Evolutionary conservation across 1,284 basidiomycete genomes (phyloP), one percentile per base, ranked within the genome.

Genomic region (Austroboletus niveus): DNA sequence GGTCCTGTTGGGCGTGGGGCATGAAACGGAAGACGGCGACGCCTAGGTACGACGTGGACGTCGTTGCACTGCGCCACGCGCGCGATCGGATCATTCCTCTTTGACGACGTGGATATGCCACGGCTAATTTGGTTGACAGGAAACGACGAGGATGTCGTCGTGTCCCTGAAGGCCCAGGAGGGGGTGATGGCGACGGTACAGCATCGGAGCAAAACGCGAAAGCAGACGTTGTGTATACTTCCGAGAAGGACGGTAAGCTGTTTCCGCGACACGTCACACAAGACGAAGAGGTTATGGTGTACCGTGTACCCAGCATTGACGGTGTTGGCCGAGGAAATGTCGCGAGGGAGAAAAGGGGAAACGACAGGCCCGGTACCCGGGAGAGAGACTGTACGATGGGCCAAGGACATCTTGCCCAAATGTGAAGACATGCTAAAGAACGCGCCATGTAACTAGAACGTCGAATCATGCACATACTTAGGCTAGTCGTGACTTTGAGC

Each of bases 21-120:
- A 36, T 3, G 15, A 15, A 65, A 62, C 57, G 73, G 63, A 57
- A 65, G 53, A 72, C 67, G 58, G 63, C 58, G 17, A 70, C 78
- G 10, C 85, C 22, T 24, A 24, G 22, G 22, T 24, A 24, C 22
- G 48, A 47, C 15, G 22, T 65, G 11, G 50, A 75, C 72, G 38
- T 78, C 71, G 62, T 64, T 30, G 73, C 77, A 35, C 69, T 89
- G 48, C 77, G 81, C 29, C 60, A 61, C 4, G 72, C 68, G 57
- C 76, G 87, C 87, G 20, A 87, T 89, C 55, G 84, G 80, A 22
- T 84, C 75, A 48, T 89, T 80, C 65, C 72, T 89, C 8, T 89
- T 89, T 58, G 85, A 87, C 57, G 87, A 89, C 54, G 84, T 81
- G 49, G 82, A 86, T 51, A 82, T 82, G 6, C 85, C 87, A 8